Conservation (phyloP, 2,329 filamentous ascomycete species). For the Xylogone sp. region DNA sequence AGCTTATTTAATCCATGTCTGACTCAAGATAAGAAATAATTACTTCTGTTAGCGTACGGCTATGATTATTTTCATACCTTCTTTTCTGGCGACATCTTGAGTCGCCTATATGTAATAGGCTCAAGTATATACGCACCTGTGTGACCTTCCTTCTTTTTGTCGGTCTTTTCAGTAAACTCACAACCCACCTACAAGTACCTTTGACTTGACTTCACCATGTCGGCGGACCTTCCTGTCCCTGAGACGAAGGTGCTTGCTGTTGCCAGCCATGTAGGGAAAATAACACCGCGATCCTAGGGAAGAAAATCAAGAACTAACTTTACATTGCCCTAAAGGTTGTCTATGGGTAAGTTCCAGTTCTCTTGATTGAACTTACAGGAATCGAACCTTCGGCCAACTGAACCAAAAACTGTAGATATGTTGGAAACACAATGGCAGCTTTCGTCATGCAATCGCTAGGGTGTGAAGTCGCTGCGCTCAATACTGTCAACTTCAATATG, state of each 20-base stretch:
- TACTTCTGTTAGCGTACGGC: neutral
- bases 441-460: slow-evolving; percentile 92
- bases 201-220: neutral
- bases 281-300: slow-evolving; percentile 1
- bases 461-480: slow-evolving; percentile 89
- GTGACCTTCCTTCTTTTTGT: too few species aligned
- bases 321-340: slow-evolving; percentile 53
- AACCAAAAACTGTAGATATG: slow-evolving; percentile 60
- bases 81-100: neutral
- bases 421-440: slow-evolving; percentile 95
- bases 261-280: slow-evolving; percentile 81
- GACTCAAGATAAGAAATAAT: neutral
- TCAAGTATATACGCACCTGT: too few species aligned
- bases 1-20: neutral
- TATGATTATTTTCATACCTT: neutral
- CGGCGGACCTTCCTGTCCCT: slow-evolving; percentile 37
- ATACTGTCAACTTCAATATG: slow-evolving; percentile 97
- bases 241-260: slow-evolving; percentile 75
- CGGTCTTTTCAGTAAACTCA: too few species aligned
- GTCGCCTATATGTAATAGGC: neutral
- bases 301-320: slow-evolving; percentile 14
- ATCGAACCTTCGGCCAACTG: slow-evolving; percentile 7
- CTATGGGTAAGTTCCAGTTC: slow-evolving; percentile 57
- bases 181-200: neutral
- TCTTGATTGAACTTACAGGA: slow-evolving; percentile 6